Conservation (phyloP, 1,139 yeast species). For the Sugiyamaella pinicola region DNA sequence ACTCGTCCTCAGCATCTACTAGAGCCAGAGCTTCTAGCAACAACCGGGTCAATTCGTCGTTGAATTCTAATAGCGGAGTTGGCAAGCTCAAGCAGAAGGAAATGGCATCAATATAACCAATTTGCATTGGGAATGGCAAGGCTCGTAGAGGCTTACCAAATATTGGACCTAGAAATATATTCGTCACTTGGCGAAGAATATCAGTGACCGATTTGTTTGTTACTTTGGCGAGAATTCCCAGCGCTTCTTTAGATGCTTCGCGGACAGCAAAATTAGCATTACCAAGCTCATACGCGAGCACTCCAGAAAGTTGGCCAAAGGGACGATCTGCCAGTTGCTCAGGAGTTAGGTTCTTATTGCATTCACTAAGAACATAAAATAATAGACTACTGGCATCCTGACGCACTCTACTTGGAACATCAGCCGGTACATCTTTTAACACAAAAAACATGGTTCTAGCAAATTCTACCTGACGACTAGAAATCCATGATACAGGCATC, state of each 20-base stretch:
- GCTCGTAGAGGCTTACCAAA: constrained; percentile 97
- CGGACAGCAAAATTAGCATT: constrained; percentile 85
- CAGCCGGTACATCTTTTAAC: constrained; percentile 84
- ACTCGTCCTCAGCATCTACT: constrained; percentile 97
- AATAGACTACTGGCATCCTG: constrained; percentile 70
- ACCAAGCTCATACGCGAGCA: constrained; percentile 87
- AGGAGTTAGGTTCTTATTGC: constrained; percentile 61
- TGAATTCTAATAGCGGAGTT: constrained; percentile 78
- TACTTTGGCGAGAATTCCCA: constrained; percentile 66
- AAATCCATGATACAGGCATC: constrained; percentile 73
- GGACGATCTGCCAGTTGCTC: constrained; percentile 63
- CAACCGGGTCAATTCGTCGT: constrained; percentile 83
- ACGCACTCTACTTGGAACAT: constrained; percentile 80
- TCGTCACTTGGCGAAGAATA: constrained; percentile 80
- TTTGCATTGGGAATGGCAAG: constrained; percentile 97
- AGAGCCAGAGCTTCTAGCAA: constrained; percentile 88
- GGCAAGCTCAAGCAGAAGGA: constrained; percentile 84
- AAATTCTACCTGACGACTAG: constrained; percentile 77
- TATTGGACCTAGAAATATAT: constrained; percentile 82
- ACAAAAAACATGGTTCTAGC: constrained; percentile 88
- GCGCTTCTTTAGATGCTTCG: constrained; percentile 74
- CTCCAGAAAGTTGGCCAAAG: constrained; percentile 82
- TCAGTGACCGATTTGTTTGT: constrained; percentile 70
- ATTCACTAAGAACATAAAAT: constrained; percentile 61
- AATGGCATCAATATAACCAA: constrained; percentile 96